Base-by-base conservation (phyloP, 2,329 filamentous ascomycete species). In the Lasiodiplodia citricola region DNA sequence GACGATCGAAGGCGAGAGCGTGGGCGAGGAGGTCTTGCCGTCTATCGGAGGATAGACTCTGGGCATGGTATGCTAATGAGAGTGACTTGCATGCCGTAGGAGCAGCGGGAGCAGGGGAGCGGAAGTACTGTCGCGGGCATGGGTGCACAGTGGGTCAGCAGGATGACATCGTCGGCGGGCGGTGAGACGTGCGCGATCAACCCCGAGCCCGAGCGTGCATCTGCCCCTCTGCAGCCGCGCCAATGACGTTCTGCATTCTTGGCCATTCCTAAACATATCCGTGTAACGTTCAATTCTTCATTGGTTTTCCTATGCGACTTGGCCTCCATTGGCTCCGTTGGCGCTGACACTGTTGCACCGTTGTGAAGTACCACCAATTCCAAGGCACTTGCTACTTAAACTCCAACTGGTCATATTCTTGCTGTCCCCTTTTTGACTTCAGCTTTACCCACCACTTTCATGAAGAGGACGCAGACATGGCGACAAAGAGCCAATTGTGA, bases 1-100 rank as follows among this genome's bases (percentile, higher is more conserved):
- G 81, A 97, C 88, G 77, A 92, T 81, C 74, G 92, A 93, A 81
- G 92, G 89, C 79, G 87, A 76, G 35, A 80, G 69, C 37, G 66
- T 80, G 71, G 80, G 78, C 71, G 76, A 75, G 68, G 79, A 74
- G 62, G 77, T 76, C 50, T 76, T 77, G 72, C 77, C 78, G 72
- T 83, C 83, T 76, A 84, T 78, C 58, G 83, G 81, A 58, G 83
- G 83, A 70, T 83, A 80, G 71, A 84, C 83, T 75, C 83, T 81
- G 75, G 83, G 82, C 83, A 86, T 86, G 44, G 52, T 68, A 63
- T 60, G 66, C 66, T 51, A 68, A 63, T 16, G 56, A 50, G 47
- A 55, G 47, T 52, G 50, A 37, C 66, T 57, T 62, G 66, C 66
- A 68, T 68, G 66, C 57, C 66, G 66, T 28, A 54, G 55, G 25